These are phyloP conservation scores for Backusella macrospora DNA, from an alignment of 192 early-diverging fungal genomes.

Conservation along the genomic window DNA sequence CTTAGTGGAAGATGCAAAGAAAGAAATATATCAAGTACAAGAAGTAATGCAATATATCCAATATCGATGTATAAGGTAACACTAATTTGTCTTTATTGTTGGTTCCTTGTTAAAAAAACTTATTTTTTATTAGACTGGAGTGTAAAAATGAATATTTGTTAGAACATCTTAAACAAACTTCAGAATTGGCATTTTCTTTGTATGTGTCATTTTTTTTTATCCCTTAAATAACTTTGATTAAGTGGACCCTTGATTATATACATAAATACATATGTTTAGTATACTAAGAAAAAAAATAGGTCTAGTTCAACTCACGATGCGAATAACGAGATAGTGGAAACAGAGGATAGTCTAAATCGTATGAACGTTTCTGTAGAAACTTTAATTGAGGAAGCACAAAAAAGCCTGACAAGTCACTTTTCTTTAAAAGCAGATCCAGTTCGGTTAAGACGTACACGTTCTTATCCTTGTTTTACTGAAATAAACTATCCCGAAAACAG, in stretches of 20 bases:
- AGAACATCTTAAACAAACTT: background rate
- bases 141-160: constrained; percentile 13
- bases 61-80: background rate
- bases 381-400: constrained; percentile 16
- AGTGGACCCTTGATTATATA: background rate
- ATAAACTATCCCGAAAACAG: constrained; percentile 9
- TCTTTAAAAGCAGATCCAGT: background rate
- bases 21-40: background rate
- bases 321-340: background rate
- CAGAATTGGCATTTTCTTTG: background rate
- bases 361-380: constrained; percentile 13
- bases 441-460: background rate
- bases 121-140: constrained; percentile 16
- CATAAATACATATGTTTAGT: too few relatives aligned
- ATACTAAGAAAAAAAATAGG: background rate
- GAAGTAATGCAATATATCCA: constrained; percentile 4
- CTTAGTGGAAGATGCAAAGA: background rate
- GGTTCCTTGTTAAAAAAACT: background rate
- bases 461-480: constrained; percentile 8
- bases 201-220: background rate
- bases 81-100: background rate
- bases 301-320: background rate
- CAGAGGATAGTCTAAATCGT: constrained; percentile 12
- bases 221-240: background rate
- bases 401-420: constrained; percentile 13